These are phyloP conservation scores for Penicillium rolfsii DNA, from an alignment of 2,329 filamentous ascomycete species.

Conservation along the genomic window DNA sequence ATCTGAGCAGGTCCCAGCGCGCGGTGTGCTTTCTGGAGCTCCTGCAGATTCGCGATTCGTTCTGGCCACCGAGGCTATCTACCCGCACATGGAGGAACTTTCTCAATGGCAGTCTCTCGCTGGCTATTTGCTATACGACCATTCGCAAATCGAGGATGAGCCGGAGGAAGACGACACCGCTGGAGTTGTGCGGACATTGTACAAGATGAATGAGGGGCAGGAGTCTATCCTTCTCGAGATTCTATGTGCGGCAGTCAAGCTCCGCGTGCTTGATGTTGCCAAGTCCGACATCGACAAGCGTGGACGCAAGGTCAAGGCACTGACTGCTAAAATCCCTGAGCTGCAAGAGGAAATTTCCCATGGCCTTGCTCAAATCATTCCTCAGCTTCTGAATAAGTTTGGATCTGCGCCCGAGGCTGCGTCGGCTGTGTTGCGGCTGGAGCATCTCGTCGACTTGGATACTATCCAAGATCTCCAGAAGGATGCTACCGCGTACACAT, in stretches of 20 bases:
- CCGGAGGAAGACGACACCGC: conserved; percentile 63
- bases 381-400: conserved; percentile 86
- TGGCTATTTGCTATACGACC: conserved; percentile 89
- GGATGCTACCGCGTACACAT: conserved; percentile 77
- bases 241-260: conserved; percentile 78
- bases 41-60: conserved; percentile 80
- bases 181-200: conserved; percentile 68
- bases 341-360: conserved; percentile 78
- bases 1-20: conserved; percentile 28
- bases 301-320: conserved; percentile 59
- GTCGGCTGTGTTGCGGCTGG: conserved; percentile 79
- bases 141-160: conserved; percentile 65
- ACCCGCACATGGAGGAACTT: conserved; percentile 78
- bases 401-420: conserved; percentile 87
- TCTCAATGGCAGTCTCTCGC: conserved; percentile 85
- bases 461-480: conserved; percentile 88
- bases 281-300: conserved; percentile 64
- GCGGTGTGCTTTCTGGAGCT: conserved; percentile 58
- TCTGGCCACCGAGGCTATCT: conserved; percentile 82
- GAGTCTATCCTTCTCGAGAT: conserved; percentile 87
- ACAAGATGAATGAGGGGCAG: conserved; percentile 74
- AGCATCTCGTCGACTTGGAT: conserved; percentile 83
- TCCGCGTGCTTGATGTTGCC: conserved; percentile 66
- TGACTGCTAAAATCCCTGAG: conserved; percentile 66
- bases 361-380: conserved; percentile 76